phyloP scores from a whole-genome alignment of 495 filamentous ascomycete genomes.

The Penicillium fimorum region DNA sequence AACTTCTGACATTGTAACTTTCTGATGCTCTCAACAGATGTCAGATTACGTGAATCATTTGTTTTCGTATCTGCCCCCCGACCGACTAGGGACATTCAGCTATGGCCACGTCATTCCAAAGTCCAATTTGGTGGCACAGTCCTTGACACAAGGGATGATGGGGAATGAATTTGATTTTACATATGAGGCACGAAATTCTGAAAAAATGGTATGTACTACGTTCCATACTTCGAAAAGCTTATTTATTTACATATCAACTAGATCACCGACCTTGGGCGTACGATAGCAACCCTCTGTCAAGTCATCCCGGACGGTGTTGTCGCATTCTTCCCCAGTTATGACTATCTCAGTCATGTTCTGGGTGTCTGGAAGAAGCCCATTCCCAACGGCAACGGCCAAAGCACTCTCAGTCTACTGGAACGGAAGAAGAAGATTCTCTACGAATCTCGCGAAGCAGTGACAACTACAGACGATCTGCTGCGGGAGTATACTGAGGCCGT shows the following conservation, averaged over 20 bases:
- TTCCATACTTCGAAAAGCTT: conserved; percentile 1
- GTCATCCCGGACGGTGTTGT: conserved; percentile 87
- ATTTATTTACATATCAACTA: conserved; percentile 24
- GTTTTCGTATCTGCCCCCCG: conserved; percentile 68
- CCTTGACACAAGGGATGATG: conserved; percentile 52
- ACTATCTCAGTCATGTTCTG: conserved; percentile 76
- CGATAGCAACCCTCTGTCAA: conserved; percentile 66
- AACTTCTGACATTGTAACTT: neutral
- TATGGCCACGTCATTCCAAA: conserved; percentile 92
- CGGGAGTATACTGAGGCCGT: conserved; percentile 69
- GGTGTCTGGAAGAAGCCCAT: conserved; percentile 59
- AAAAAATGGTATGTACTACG: conserved; percentile 46
- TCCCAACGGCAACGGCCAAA: conserved; percentile 28
- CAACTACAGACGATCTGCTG: conserved; percentile 63
- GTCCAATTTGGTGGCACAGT: conserved; percentile 74
- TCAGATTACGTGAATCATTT: conserved; percentile 81
- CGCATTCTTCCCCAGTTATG: conserved; percentile 95
- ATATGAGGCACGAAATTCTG: conserved; percentile 67
- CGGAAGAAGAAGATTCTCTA: conserved; percentile 64
- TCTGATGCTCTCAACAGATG: conserved; percentile 51
- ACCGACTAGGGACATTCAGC: conserved; percentile 73
- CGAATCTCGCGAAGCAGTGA: conserved; percentile 55
- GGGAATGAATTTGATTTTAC: conserved; percentile 79
- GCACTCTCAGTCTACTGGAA: conserved; percentile 40
- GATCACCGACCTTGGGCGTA: conserved; percentile 73